Evolutionary conservation across 2,329 filamentous ascomycete genomes (phyloP), one percentile per base, ranked within the genome.

Genomic region (Neophaeococcomyces mojaviensis): DNA sequence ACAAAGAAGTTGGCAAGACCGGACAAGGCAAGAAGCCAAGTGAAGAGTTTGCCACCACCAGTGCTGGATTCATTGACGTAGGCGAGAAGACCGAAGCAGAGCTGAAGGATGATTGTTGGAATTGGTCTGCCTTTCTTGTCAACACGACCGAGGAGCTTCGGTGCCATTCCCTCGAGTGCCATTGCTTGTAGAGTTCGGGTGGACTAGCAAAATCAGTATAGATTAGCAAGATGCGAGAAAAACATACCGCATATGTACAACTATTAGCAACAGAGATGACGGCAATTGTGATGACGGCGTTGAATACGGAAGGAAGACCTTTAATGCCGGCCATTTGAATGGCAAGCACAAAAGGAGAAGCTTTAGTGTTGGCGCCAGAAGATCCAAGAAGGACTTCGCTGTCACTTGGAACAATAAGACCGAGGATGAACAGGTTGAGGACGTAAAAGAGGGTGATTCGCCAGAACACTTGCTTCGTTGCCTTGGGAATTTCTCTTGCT

Each of bases 391-490:
- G 62, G 10, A 59, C 60, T 0, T 52, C 24, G 16, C 68, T 64
- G 42, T 65, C 56, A 22, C 61, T 64, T 2, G 61, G 62, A 3
- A 73, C 63, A 22, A 72, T 60, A 33, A 73, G 58, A 12, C 69
- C 68, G 34, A 74, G 58, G 30, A 73, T 62, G 31, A 67, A 60
- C 4, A 72, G 61, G 26, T 62, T 60, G n/a, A 73, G 56, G 31
- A 74, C 63, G 51, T 73, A 74, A 58, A 74, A 73, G 45, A 94
- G 74, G 3, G 81, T 79, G 60, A 96, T 94, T 59, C 89, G 83
- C 89, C 89, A 96, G 64, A 95, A 95, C 19, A 95, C 51, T 53
- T 94, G 88, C 68, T 94, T 94, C 59, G 94, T 81, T 12, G 89
- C 89, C 0, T 81, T 87, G 0, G 89, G 89, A 1, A 96, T 74